Evolutionary conservation across 192 early-diverging fungal species (phyloP).

Genomic region (Spizellomyces sp.): DNA sequence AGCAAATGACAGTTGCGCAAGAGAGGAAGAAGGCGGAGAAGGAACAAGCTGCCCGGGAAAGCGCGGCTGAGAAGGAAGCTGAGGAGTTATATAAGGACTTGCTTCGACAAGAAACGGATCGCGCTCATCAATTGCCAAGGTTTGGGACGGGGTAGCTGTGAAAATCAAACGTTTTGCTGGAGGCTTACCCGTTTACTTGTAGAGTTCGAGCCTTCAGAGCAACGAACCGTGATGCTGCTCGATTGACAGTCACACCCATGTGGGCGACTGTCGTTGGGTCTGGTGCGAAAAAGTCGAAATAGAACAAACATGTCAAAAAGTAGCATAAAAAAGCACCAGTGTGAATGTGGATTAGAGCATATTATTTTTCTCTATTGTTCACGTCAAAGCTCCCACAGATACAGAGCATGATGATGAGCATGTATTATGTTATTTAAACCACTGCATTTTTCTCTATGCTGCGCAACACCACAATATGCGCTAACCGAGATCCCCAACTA

Average conservation of each 20-base stretch:
- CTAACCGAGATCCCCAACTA: no score
- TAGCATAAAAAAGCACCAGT: no score
- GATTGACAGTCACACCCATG: slow-evolving; percentile 6
- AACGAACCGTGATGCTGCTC: slow-evolving; percentile 10
- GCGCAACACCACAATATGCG: no score
- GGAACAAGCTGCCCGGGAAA: slow-evolving; percentile 19
- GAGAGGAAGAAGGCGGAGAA: slow-evolving; percentile 30
- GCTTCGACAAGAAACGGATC: slow-evolving; percentile 28
- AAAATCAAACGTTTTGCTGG: background rate
- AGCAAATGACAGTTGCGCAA: slow-evolving; percentile 43
- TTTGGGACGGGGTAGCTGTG: background rate
- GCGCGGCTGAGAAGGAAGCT: slow-evolving; percentile 18
- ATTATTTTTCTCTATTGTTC: no score
- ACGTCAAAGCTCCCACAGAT: no score
- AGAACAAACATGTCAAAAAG: no score
- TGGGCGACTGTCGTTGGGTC: slow-evolving; percentile 22
- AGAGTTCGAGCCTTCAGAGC: slow-evolving; percentile 25
- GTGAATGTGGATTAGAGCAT: no score
- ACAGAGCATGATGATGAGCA: background rate
- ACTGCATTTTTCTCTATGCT: no score
- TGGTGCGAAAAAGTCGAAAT: background rate
- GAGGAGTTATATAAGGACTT: slow-evolving; percentile 38
- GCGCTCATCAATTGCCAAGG: slow-evolving; percentile 29
- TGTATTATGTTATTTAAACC: no score
- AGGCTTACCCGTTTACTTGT: background rate